These are phyloP conservation scores for Populus hybrid DNA, from an alignment of 441 rosid species.

Conservation along the genomic window DNA sequence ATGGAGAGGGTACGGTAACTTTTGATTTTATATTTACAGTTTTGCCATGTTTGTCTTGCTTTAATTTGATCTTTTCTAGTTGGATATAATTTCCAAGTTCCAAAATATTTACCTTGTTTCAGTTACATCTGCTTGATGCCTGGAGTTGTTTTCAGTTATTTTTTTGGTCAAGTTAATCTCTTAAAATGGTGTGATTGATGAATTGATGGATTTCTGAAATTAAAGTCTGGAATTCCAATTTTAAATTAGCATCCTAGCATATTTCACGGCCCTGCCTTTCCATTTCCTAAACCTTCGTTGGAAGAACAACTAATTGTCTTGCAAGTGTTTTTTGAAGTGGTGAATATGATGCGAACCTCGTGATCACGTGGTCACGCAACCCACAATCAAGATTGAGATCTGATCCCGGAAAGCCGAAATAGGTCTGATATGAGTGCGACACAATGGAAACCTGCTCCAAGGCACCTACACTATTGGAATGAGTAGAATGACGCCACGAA, in stretches of 20 bases:
- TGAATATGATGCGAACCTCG: no score
- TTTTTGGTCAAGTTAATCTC: not conserved
- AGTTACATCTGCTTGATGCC: not conserved
- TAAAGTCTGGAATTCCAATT: not conserved
- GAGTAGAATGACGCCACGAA: no score
- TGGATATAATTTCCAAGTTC: not conserved
- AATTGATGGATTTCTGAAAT: not conserved
- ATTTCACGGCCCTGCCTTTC: not conserved
- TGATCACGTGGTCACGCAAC: no score
- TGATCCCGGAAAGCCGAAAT: no score
- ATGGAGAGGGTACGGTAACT: conserved; percentile 74
- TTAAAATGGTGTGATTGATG: not conserved
- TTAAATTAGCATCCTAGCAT: not conserved
- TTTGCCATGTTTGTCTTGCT: not conserved
- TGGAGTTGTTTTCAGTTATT: not conserved
- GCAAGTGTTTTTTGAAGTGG: not conserved
- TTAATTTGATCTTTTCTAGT: conserved; percentile 9
- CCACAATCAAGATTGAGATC: no score
- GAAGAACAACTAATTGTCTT: not conserved
- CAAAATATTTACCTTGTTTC: not conserved
- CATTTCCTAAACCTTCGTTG: not conserved
- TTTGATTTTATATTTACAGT: conserved; percentile 5
- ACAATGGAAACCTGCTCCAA: no score
- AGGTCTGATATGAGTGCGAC: no score
- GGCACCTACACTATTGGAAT: no score